Evolutionary conservation across 179 eudicot genomes (phyloP).

Genomic region (Spinacia oleracea): DNA sequence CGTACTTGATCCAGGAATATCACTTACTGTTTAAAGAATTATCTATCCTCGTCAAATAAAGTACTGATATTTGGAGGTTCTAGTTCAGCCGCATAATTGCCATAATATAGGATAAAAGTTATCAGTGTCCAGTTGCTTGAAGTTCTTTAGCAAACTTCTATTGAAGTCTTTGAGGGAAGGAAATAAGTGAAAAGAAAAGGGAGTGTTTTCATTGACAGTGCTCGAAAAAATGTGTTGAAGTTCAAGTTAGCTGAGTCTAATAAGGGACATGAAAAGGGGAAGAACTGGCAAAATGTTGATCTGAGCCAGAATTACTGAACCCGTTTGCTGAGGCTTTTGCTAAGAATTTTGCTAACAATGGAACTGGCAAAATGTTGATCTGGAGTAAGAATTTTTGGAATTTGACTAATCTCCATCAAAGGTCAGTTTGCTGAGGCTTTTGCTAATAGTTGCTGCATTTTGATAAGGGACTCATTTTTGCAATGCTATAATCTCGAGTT

Average conservation of each 20-base stretch:
- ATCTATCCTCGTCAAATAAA: neutral
- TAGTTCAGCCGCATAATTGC: neutral
- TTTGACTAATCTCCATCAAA: neutral
- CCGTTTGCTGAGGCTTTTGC: no score
- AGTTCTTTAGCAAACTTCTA: neutral
- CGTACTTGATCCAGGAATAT: neutral
- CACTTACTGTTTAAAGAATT: neutral
- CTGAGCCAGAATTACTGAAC: no score
- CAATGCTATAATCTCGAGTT: neutral
- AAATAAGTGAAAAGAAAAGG: neutral
- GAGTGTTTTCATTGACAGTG: neutral
- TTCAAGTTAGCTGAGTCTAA: neutral
- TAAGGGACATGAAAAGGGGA: neutral
- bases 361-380: slow-evolving; percentile 5
- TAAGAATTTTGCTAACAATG: no score
- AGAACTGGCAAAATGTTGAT: slow-evolving; percentile 7
- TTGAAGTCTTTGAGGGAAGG: neutral
- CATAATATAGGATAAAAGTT: neutral
- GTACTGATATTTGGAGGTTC: neutral
- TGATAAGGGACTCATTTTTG: neutral
- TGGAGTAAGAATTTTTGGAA: neutral
- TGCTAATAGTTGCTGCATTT: neutral
- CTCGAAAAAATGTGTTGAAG: neutral
- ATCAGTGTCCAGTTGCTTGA: neutral
- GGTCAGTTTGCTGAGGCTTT: slow-evolving; percentile 8